Conservation (phyloP, 2,329 filamentous ascomycete genomes). For the Volutella citrinella region DNA sequence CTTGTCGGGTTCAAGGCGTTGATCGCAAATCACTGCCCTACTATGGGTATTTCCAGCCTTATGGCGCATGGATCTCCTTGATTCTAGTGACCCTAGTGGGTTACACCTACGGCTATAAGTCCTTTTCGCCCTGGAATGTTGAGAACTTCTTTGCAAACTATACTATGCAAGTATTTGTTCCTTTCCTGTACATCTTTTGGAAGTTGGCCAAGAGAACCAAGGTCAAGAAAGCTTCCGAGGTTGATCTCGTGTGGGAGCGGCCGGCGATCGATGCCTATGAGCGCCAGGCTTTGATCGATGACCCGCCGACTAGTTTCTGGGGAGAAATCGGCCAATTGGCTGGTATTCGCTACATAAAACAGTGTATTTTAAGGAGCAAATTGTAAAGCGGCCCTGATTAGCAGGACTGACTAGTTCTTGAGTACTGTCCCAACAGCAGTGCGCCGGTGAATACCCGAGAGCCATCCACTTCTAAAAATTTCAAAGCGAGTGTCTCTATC, state of each 20-base stretch:
- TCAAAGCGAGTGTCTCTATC: too few relatives aligned
- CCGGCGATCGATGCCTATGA: constrained; percentile 56
- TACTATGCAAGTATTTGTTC: constrained; percentile 50
- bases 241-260: constrained; percentile 56
- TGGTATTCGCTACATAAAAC: constrained; percentile 29
- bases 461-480: too few relatives aligned
- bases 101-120: constrained; percentile 51
- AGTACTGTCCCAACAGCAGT: too few relatives aligned
- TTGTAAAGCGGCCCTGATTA: too few relatives aligned
- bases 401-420: too few relatives aligned
- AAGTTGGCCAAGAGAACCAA: constrained; percentile 59
- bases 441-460: too few relatives aligned
- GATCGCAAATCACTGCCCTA: constrained; percentile 53
- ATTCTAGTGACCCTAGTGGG: constrained; percentile 38
- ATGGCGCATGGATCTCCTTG: too few relatives aligned
- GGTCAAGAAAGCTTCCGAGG: constrained; percentile 47
- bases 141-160: constrained; percentile 48
- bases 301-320: constrained; percentile 49
- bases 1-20: constrained; percentile 47
- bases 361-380: too few relatives aligned
- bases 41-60: constrained; percentile 50
- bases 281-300: too few relatives aligned
- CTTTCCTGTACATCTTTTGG: constrained; percentile 53
- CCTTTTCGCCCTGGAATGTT: constrained; percentile 45
- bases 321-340: constrained; percentile 44